Evolutionary conservation across 306 rosid species (phyloP), one percentile per base, ranked within the genome.

Genomic region (Hylodesmum podocarpum): DNA sequence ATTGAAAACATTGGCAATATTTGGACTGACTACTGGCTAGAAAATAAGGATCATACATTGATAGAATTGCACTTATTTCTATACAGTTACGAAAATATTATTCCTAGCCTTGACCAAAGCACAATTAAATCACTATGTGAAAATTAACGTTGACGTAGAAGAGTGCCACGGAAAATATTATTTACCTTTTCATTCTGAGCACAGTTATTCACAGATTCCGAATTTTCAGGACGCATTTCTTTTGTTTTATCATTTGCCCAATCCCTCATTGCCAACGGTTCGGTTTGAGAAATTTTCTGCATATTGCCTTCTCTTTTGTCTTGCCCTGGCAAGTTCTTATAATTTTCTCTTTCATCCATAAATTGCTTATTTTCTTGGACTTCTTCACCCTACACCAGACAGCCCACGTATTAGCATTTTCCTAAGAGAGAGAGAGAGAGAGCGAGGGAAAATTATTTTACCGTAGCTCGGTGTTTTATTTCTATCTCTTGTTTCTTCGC

Each of bases 401-500:
- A 87, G 63, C 59, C 69, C 25, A 57, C 70, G 69, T 25, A 77
- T 76, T 62, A 75, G 57, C 57, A 41, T 49, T 81, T 57, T 63
- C 66, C 63, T 46, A 51, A 22, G 21, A 33, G 50, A 64, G 11
- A 69, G 63, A 83, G 25, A 41, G 53, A 50, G 13, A 72, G 18
- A 41, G 51, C 27, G 46, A 44, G 78, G 50, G 36, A 36, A 27
- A 14, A 15, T 28, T 29, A 37, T 70, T 80, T 44, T 87, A 95
- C 97, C 59, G 78, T 77, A 47, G 87, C 83, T 54, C 19, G 86
- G 81, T 33, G 10, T 78, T 82, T 82, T 27, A 33, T 22, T 49
- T 81, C 78, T 80, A 58, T 84, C 66, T 85, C 84, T 64, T 84
- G 89, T 81, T 89, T 92, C 78, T 87, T 89, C 14, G 88, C 81